Evolutionary conservation across 2,329 filamentous ascomycete species (phyloP), one percentile per base, ranked within the genome.

Genomic region (Epichloe elymi): DNA sequence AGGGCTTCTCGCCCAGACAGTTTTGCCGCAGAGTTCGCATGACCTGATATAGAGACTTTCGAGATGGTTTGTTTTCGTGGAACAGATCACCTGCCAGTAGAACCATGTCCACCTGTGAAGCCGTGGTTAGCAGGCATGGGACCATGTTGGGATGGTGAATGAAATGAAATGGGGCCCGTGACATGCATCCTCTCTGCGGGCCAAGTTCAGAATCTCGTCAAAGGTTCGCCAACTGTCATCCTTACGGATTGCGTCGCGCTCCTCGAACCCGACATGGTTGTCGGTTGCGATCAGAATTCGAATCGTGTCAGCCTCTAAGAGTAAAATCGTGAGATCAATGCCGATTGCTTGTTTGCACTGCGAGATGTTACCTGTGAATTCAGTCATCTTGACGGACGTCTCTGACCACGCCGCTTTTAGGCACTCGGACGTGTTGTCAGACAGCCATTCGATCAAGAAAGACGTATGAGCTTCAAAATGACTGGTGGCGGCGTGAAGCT

Each of bases 151-250:
- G 1, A 23, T 17, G 14, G 19, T 23, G 8, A 36, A 20, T 6
- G 12, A 14, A 37, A 10, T 33, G 1, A 8, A 8, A 10, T 10
- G 11, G 6, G 30, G 10, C 30, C 30, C 17, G 8, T 30, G 12
- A 50, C 68, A 42, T 65, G 78, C 93, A 70, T 98, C 93, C 63
- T 85, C 77, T 36, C 83, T 81, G 62, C 85, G 87, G 19, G 91
- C 93, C 41, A 97, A 70, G 56, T 82, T 85, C 85, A 98, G 88
- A 55, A 96, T 82, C 68, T 98, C 93, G 65, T 98, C 86, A 70
- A 98, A 98, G 3, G 85, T 88, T 64, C 83, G 85, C 90, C 91
- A 97, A 69, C 89, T 96, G 67, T 98, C 93, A 65, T 97, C 88
- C 57, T 90, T 91, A n/a, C 93, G 88, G 54, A 93, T 86, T 1